Evolutionary conservation across 805 yeast genomes (phyloP), one percentile per base, ranked within the genome.

Genomic region (Wickerhamiella galacta): DNA sequence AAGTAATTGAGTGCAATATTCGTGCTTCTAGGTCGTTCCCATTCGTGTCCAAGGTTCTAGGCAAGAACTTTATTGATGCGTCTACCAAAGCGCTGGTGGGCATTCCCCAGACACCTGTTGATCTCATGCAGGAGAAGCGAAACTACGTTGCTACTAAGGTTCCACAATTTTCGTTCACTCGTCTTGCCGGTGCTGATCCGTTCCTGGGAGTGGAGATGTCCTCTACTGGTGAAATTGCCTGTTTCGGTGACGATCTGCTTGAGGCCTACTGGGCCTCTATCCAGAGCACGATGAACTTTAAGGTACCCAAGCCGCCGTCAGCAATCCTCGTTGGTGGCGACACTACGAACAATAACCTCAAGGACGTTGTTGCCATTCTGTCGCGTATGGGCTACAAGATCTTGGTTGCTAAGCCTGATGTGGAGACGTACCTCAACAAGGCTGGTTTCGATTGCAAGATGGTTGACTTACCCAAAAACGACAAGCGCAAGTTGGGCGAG

Each of bases 11-110:
- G 64, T 90, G 98, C 72, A 90, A 90, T 60, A 79, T 90, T 48
- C 79, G 98, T 61, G 98, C 98, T 33, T 87, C 96, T 5, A 75
- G 98, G 59, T 87, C 96, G 11, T 90, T 90, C 87, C 98, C 98
- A 57, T 90, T 90, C 56, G 95, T 87, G 24, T 87, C 96, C 31
- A 90, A 90, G 68, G 98, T 90, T 31, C 66, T 90, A 43, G 98
- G 98, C 44, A 68, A 70, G 34, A 87, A 90, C 65, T 85, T 90
- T 60, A 90, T 90, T 54, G 93, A 87, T 35, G 82, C 81, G 48
- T 95, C 96, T 16, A 83, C 85, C 39, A 74, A 72, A 58, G 93
- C 95, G 16, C 68, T 87, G 40, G 61, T 82, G 44, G 55, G 63
- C 36, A 64, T 72, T 35, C 74, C 78, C 30, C 92, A 92, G 26